Base-by-base conservation (phyloP, 139 green algal species). In the Chlamydomonas sphaeroides region DNA sequence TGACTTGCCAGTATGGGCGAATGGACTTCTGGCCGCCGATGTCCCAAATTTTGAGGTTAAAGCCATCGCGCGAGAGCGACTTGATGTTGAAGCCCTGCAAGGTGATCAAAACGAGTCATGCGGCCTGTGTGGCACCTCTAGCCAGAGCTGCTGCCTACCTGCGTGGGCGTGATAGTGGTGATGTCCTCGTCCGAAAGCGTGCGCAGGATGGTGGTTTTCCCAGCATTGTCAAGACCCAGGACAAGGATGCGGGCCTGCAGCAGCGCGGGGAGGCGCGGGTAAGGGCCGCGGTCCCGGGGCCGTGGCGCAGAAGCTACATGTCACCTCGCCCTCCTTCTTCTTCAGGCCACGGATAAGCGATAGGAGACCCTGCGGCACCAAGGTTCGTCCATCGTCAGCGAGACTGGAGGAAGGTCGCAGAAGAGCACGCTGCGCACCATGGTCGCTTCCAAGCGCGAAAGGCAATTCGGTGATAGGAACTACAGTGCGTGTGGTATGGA, bases 11-110 rank as follows among this genome's bases (percentile, higher is more conserved):
- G 88, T 95, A 97, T 17, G 93, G 93, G 20, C 94, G 72, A 45
- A 97, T 97, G 11, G 91, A 78, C 65, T 94, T 96, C 82, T 97
- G 94, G 21, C 94, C 94, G 25, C 94, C 94, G 78, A 97, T 95
- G 78, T 97, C 94, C 94, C 94, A 97, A 38, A 97, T 90, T 75
- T 95, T 94, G 3, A 97, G 89, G 85, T 96, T 97, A 85, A 97
- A 96, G 25, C 92, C 91, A 35, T 96, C 92, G 63, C 93, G 88
- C 25, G 91, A 80, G 20, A 97, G 53, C 1, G 91, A 94, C 87
- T 97, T 96, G 83, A 97, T 95, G 89, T 97, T 96, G 86, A 97
- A 97, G 10, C 94, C 94, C 93, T 97, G 87, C 38, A 14, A 10
- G 45, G 45, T 53, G 14, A 53, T 53, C 14, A n/a, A n/a, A n/a